These are phyloP conservation scores for Verbena officinalis DNA, from an alignment of 257 asterid species.

Conservation along the genomic window DNA sequence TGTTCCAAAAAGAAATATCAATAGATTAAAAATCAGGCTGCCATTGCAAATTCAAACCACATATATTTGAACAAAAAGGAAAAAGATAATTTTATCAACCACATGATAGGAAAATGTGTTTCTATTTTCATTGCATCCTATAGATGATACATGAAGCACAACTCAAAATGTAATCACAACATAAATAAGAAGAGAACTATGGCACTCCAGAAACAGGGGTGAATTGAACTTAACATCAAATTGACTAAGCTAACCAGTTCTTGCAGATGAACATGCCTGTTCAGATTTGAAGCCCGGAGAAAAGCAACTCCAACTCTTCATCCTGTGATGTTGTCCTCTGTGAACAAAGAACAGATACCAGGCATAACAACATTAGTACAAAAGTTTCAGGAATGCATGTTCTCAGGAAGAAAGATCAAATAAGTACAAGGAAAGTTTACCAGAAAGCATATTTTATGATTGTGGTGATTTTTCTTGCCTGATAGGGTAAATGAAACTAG, in stretches of 20 bases:
- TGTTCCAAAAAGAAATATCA: neutral
- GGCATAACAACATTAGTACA: neutral
- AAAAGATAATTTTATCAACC: neutral
- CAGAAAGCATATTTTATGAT: neutral
- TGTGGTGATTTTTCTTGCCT: neutral
- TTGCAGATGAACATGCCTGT: slow-evolving; percentile 20
- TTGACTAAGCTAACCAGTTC: neutral
- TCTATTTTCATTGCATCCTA: neutral
- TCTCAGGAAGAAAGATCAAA: slow-evolving; percentile 2
- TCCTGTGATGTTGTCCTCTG: slow-evolving; percentile 81
- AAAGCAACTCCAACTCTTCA: slow-evolving; percentile 81
- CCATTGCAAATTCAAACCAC: neutral
- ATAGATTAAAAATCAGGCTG: neutral
- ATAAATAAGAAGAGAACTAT: neutral
- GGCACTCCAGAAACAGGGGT: neutral
- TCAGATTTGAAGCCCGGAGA: slow-evolving; percentile 77
- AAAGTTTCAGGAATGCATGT: neutral
- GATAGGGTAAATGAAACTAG: neutral
- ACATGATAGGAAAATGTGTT: neutral
- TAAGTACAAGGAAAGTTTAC: neutral
- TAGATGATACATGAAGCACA: neutral
- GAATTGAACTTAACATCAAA: neutral
- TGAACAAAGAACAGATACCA: slow-evolving; percentile 26
- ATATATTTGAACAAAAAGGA: neutral
- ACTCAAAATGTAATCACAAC: neutral